Percentiles rank a stretch among this genome's conserved stretches.
Conservation (phyloP, 768 basidiomycete genomes). For the Lyophyllum atratum region DNA sequence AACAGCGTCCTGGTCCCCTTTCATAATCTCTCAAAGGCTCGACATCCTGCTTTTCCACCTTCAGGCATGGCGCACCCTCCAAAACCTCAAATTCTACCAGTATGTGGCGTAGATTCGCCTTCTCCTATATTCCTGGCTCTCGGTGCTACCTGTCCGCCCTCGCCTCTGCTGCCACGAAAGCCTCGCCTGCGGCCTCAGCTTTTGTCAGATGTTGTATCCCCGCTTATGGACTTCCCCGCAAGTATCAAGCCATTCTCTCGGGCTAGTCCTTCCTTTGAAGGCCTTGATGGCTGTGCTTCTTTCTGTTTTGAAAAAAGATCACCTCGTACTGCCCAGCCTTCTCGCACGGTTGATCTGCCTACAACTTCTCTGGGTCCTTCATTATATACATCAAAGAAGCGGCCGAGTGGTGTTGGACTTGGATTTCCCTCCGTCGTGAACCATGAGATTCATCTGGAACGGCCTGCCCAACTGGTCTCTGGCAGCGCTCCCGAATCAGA, state of each 20-base stretch:
- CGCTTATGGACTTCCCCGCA: background rate
- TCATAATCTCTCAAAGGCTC: background rate
- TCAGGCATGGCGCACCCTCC: background rate
- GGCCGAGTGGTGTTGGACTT: constrained; percentile 13
- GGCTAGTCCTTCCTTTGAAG: too few species aligned
- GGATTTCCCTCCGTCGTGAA: constrained; percentile 9
- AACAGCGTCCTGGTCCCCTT: background rate
- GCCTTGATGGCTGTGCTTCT: too few species aligned
- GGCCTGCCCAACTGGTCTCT: background rate
- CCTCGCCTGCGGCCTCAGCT: background rate
- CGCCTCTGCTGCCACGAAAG: background rate
- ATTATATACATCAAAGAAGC: background rate
- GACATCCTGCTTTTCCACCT: background rate
- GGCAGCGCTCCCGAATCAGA: background rate
- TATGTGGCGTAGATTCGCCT: constrained; percentile 4
- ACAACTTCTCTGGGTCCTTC: background rate
- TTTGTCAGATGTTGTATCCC: background rate
- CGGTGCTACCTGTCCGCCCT: background rate
- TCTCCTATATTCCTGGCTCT: constrained; percentile 13
- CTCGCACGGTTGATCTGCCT: background rate
- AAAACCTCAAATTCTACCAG: constrained; percentile 8
- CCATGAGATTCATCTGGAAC: background rate
- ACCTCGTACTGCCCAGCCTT: background rate
- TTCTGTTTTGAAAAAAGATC: background rate
- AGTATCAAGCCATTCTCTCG: background rate